phyloP scores from a whole-genome alignment of 2,329 filamentous ascomycete species.

The Zarea fungicola region DNA sequence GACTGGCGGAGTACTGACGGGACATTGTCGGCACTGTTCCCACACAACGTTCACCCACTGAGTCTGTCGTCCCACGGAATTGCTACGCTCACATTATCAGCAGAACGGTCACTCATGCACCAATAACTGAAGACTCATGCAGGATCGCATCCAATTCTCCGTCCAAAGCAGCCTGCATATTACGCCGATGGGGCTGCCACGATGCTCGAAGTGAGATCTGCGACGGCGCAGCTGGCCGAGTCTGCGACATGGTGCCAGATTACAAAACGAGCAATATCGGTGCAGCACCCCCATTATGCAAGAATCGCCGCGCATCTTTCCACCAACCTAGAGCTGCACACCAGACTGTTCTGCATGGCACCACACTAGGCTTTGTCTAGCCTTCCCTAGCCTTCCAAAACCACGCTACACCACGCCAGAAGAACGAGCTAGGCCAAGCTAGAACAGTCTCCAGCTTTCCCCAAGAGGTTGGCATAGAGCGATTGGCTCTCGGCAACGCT shows the following conservation, averaged over 20 bases:
- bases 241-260: constrained; percentile 3
- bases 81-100: too few species aligned
- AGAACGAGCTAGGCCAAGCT: constrained; percentile 8
- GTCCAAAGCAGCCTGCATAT: constrained; percentile 7
- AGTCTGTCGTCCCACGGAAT: too few species aligned
- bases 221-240: constrained; percentile 10
- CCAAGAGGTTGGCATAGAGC: neutral
- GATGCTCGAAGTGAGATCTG: constrained; percentile 9
- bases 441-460: constrained; percentile 9
- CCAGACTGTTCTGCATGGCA: constrained; percentile 4
- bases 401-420: constrained; percentile 3
- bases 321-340: neutral
- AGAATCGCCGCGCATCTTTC: constrained; percentile 10
- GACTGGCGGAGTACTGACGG: too few species aligned
- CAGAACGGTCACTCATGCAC: too few species aligned
- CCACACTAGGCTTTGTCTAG: constrained; percentile 5
- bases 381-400: constrained; percentile 9
- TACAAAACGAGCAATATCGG: constrained; percentile 3
- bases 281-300: constrained; percentile 10
- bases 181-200: constrained; percentile 11
- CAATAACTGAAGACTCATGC: constrained; percentile 5
- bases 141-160: constrained; percentile 1
- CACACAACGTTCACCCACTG: neutral
- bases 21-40: neutral
- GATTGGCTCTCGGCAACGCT: constrained; percentile 7